Conservation (phyloP, 2,329 filamentous ascomycete genomes). For the Chalara sp. region DNA sequence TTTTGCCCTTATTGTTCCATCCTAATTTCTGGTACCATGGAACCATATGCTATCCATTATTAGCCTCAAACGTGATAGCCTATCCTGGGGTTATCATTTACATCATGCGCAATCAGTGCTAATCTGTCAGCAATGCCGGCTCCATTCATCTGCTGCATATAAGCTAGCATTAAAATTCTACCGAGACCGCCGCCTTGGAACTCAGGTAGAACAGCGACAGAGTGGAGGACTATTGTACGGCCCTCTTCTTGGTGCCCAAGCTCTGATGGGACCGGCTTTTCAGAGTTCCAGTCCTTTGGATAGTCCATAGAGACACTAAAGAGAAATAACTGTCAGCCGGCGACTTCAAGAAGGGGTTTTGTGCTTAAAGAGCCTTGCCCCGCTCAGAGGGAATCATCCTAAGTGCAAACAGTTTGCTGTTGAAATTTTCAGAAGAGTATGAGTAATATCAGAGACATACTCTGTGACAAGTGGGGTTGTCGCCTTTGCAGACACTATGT, state of each 20-base stretch:
- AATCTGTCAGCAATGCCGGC: constrained; percentile 65
- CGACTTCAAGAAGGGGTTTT: too few species aligned
- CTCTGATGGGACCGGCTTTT: constrained; percentile 34
- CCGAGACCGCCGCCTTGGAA: constrained; percentile 71
- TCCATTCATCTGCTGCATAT: constrained; percentile 68
- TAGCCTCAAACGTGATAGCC: neutral
- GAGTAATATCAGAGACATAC: neutral
- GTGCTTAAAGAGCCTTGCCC: too few species aligned
- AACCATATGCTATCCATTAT: constrained; percentile 49
- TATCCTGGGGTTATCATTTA: constrained; percentile 28
- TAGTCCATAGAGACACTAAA: constrained; percentile 60
- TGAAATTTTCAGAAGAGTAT: neutral
- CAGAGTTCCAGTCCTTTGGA: constrained; percentile 58
- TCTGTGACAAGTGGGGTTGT: constrained; percentile 60
- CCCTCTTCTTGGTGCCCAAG: constrained; percentile 69
- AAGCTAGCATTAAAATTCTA: constrained; percentile 66
- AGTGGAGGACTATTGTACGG: constrained; percentile 73
- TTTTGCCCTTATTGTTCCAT: constrained; percentile 63
- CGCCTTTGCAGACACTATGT: constrained; percentile 71
- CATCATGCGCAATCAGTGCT: constrained; percentile 70
- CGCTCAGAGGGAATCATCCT: too few species aligned
- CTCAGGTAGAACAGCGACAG: constrained; percentile 69
- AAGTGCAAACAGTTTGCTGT: too few species aligned
- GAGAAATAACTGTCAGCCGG: too few species aligned
- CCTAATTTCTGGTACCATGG: constrained; percentile 71